Evolutionary conservation across 345 rosid species (phyloP).

Genomic region (Moricandia arvensis): DNA sequence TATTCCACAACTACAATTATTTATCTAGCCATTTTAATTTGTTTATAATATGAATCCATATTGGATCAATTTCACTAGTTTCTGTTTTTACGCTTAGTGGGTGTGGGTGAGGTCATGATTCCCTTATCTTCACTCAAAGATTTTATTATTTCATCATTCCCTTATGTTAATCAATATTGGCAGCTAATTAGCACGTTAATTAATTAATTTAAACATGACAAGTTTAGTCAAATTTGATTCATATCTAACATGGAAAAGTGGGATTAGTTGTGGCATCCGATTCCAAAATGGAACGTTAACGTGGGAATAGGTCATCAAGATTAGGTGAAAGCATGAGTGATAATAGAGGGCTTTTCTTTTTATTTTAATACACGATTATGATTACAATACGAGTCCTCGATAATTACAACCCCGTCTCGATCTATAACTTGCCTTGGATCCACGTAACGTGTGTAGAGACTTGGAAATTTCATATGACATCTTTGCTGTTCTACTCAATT

Average conservation of each 20-base stretch:
- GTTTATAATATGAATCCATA: neutral
- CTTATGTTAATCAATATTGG: constrained; percentile 26
- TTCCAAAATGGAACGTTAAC: constrained; percentile 33
- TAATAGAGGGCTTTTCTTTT: neutral
- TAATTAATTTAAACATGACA: neutral
- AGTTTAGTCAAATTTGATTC: constrained; percentile 21
- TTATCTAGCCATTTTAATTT: neutral
- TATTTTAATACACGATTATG: neutral
- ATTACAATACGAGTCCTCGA: constrained; percentile 16
- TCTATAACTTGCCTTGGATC: constrained; percentile 36
- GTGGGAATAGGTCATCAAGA: constrained; percentile 32
- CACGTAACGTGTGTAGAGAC: constrained; percentile 31
- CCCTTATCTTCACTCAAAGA: constrained; percentile 28
- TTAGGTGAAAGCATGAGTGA: constrained; percentile 29
- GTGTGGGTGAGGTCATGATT: constrained; percentile 21
- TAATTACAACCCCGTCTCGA: constrained; percentile 33
- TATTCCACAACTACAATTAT: no score
- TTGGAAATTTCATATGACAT: constrained; percentile 19
- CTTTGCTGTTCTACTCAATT: constrained; percentile 33
- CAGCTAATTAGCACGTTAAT: constrained; percentile 29
- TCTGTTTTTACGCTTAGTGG: constrained; percentile 26
- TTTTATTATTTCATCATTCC: neutral
- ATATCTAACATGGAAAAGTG: constrained; percentile 34
- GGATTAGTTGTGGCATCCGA: constrained; percentile 30
- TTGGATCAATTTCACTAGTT: constrained; percentile 7